phyloP scores from a whole-genome alignment of 1,284 basidiomycete genomes.

The Pascua guehoae region DNA sequence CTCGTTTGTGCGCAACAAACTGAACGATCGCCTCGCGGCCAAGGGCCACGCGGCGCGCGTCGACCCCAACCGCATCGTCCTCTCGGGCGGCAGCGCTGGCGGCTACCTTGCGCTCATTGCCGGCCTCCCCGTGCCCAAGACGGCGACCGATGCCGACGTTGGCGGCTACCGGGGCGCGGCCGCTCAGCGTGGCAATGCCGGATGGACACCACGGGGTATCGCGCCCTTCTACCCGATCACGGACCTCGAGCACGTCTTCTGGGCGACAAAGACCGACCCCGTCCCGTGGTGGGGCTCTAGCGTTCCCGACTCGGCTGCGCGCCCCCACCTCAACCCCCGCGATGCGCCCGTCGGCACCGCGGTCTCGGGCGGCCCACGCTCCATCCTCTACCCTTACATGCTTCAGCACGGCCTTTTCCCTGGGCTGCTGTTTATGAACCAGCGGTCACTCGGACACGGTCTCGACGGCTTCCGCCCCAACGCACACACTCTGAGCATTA shows the following conservation, averaged over 20 bases:
- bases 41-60: slow-evolving; percentile 26
- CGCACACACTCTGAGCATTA: slow-evolving; percentile 33
- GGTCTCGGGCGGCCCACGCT: slow-evolving; percentile 38
- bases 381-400: slow-evolving; percentile 47
- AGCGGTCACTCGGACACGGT: slow-evolving; percentile 34
- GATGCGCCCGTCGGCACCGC: slow-evolving; percentile 37
- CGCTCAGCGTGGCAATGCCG: slow-evolving; percentile 14
- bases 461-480: slow-evolving; percentile 38
- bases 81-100: slow-evolving; percentile 43
- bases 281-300: slow-evolving; percentile 39
- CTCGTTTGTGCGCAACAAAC: slow-evolving; percentile 29
- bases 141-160: slow-evolving; percentile 29
- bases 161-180: slow-evolving; percentile 35
- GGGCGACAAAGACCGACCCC: slow-evolving; percentile 44
- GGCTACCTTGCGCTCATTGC: slow-evolving; percentile 45
- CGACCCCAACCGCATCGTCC: slow-evolving; percentile 34
- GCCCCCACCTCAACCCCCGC: slow-evolving; percentile 39
- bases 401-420: slow-evolving; percentile 46
- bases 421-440: slow-evolving; percentile 37
- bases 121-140: slow-evolving; percentile 29
- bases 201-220: slow-evolving; percentile 32
- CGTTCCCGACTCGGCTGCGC: slow-evolving; percentile 37
- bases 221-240: slow-evolving; percentile 48
- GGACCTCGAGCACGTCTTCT: slow-evolving; percentile 42
- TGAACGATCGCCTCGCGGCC: slow-evolving; percentile 33